Conservation (phyloP, 2,329 filamentous ascomycete species). For the Fusarium lateritium region DNA sequence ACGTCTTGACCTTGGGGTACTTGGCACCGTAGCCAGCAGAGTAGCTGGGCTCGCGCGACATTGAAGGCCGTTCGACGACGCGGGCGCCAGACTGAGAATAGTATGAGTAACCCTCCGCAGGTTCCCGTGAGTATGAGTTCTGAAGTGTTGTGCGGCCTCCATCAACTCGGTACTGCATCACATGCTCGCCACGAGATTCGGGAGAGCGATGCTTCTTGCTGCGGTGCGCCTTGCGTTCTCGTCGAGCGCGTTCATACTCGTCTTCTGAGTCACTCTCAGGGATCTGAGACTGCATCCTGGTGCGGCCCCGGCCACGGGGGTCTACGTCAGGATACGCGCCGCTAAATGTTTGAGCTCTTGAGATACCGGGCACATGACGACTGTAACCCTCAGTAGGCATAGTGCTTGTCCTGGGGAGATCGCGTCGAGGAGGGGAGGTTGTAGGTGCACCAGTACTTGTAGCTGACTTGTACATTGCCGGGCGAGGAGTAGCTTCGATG, state of each 20-base stretch:
- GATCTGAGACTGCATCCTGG: slow-evolving; percentile 56
- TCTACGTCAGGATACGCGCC: slow-evolving; percentile 47
- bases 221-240: slow-evolving; percentile 54
- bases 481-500: slow-evolving; percentile 51
- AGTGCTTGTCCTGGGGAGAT: slow-evolving; percentile 54
- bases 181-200: slow-evolving; percentile 45
- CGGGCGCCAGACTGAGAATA: slow-evolving; percentile 44
- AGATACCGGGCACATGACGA: slow-evolving; percentile 50
- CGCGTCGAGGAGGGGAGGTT: slow-evolving; percentile 53
- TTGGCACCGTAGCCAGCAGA: slow-evolving; percentile 40
- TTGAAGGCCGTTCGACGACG: slow-evolving; percentile 51
- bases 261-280: slow-evolving; percentile 56
- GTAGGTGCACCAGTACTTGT: slow-evolving; percentile 46
- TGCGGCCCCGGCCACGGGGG: slow-evolving; percentile 56
- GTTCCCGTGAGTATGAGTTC: slow-evolving; percentile 51
- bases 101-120: slow-evolving; percentile 38
- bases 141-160: slow-evolving; percentile 48
- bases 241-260: slow-evolving; percentile 51
- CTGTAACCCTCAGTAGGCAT: slow-evolving; percentile 53
- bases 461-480: slow-evolving; percentile 48
- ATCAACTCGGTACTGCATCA: slow-evolving; percentile 52
- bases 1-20: slow-evolving; percentile 55
- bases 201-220: slow-evolving; percentile 56
- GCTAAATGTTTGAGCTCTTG: slow-evolving; percentile 55
- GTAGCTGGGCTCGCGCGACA: slow-evolving; percentile 53